Conservation (phyloP, 2,329 filamentous ascomycete species). For the Pseudocercospora musae region DNA sequence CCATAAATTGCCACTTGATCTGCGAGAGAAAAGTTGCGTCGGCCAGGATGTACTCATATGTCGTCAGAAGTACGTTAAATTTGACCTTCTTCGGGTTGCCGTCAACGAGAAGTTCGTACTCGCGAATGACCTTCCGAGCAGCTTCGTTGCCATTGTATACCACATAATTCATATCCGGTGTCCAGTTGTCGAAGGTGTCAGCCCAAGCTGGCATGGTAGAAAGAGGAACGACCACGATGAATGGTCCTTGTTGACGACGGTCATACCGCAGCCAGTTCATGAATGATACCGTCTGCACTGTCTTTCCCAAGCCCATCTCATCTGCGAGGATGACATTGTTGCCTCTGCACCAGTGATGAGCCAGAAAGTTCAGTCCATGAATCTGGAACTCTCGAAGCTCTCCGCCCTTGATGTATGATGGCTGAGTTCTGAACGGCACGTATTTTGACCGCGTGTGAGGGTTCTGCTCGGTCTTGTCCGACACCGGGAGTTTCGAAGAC, state of each 20-base stretch:
- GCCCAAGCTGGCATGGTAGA: conserved; percentile 98
- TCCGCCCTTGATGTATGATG: conserved; percentile 78
- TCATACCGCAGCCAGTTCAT: conserved; percentile 95
- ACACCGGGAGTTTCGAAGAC: conserved; percentile 73
- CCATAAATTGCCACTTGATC: conserved; percentile 97
- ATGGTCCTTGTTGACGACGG: conserved; percentile 85
- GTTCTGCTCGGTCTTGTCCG: conserved; percentile 74
- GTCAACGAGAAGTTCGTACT: conserved; percentile 84
- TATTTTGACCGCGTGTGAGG: conserved; percentile 68
- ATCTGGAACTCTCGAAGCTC: conserved; percentile 91
- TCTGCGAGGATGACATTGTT: conserved; percentile 97
- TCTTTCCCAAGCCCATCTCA: conserved; percentile 98
- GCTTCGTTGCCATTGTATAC: conserved; percentile 90
- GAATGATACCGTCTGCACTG: conserved; percentile 94
- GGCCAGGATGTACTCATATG: conserved; percentile 90
- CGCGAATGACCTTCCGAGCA: conserved; percentile 80
- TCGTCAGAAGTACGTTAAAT: conserved; percentile 96
- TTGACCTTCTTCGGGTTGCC: conserved; percentile 85
- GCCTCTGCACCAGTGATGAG: conserved; percentile 89
- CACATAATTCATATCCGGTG: conserved; percentile 93
- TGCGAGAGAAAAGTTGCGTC: conserved; percentile 80
- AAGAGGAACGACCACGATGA: conserved; percentile 92
- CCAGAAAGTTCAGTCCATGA: conserved; percentile 89
- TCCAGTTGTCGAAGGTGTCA: conserved; percentile 95
- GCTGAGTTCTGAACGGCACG: conserved; percentile 73